Base-by-base conservation (phyloP, 192 early-diverging fungal genomes). In the Phycomyces nitens region DNA sequence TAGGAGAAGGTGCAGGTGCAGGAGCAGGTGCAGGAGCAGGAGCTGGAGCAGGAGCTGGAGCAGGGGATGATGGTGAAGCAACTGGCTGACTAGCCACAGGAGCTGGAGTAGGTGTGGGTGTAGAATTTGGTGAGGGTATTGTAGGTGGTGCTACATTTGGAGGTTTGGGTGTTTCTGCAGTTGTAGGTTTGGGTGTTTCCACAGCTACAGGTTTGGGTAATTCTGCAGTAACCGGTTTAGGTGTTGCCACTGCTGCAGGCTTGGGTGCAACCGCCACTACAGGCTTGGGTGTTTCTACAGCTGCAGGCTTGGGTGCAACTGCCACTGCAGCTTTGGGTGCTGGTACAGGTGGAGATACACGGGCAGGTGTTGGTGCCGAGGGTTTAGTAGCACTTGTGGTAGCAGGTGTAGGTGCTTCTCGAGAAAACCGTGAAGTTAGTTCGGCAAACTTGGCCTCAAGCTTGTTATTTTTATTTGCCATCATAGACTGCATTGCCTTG, bases 401-500 rank as follows among this genome's bases (percentile, higher is more conserved):
- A 47, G 2, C 18, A 18, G 44, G 2, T 47, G 44, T 7, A 47
- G 44, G 11, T 34, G 29, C 2, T 34, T 2, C 7, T 34, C 7
- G 29, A 34, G 29, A 34, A 47, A 47, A 3, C 12, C 12, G 12
- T 47, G 44, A 3, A 7, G 44, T 47, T 6, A 47, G 18, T 11
- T 47, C 44, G 2, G 44, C 44, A 47, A 47, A 2, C 18, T 47
- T 47, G 11, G 12, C 18, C 12, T 3, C 44, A 3, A 47, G 11
- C 44, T 47, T 47, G 44, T 11, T 47, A 11, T 47, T 47, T 47
- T 47, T 47, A 11, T 47, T 47, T 47, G 44, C 18, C 44, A 47
- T 47, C 44, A 47, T 47, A 18, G 44, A 47, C 11, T 47, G 44
- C 44, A 47, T 47, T 14, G 44, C 44, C 44, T 47, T 47, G 44